These are phyloP conservation scores for Trichocomaceae sp. DNA, from an alignment of 2,329 filamentous ascomycete genomes.

Conservation along the genomic window DNA sequence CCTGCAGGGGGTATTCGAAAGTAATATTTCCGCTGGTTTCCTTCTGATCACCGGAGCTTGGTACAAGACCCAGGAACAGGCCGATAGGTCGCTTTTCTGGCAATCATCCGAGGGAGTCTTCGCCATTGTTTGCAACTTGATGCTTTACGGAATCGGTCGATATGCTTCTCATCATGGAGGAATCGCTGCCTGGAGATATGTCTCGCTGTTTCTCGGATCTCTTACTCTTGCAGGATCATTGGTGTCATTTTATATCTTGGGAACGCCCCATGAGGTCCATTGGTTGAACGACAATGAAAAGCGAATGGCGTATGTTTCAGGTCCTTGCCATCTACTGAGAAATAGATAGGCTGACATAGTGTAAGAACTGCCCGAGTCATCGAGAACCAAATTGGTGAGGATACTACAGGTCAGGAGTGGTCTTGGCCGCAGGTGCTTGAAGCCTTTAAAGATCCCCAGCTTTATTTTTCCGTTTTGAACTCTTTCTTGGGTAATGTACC, in stretches of 20 bases:
- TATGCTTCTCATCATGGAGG: conserved; percentile 7
- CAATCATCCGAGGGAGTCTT: conserved; percentile 33
- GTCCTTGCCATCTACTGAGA: no score
- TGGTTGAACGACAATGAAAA: neutral
- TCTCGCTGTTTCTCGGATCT: neutral
- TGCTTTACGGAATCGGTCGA: conserved; percentile 16
- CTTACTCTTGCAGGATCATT: neutral
- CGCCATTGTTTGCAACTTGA: conserved; percentile 18
- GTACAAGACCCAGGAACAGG: conserved; percentile 31
- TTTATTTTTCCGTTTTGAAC: neutral
- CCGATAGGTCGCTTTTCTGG: conserved; percentile 30
- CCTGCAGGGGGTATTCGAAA: conserved; percentile 34
- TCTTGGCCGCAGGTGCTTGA: neutral
- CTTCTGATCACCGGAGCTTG: conserved; percentile 20
- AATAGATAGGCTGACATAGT: no score
- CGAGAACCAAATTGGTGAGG: neutral
- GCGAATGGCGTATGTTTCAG: neutral
- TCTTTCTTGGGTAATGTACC: neutral
- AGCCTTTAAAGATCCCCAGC: neutral
- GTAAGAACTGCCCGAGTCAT: neutral
- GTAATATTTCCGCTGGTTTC: conserved; percentile 30
- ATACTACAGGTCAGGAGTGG: neutral
- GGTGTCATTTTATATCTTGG: neutral
- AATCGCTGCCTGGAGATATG: neutral
- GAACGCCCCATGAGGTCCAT: neutral